Evolutionary conservation across 2,329 filamentous ascomycete genomes (phyloP).

Genomic region (Sporothrix euskadiensis): DNA sequence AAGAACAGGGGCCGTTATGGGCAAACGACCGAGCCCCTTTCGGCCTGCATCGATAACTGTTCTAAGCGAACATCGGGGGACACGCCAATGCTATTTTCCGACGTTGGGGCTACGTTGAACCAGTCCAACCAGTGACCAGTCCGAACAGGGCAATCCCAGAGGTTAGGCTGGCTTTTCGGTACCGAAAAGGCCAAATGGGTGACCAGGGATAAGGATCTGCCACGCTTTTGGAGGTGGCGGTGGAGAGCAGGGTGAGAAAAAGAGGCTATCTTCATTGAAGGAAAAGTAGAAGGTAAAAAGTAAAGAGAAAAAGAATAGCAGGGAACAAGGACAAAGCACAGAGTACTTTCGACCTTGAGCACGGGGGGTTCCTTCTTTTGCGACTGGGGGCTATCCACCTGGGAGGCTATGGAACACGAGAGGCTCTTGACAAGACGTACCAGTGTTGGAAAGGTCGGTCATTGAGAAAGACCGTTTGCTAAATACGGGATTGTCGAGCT

Average conservation of each 20-base stretch:
- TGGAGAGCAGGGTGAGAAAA: not conserved
- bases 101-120: not conserved
- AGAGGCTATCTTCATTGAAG: not conserved
- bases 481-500: not conserved
- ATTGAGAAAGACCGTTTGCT: not conserved
- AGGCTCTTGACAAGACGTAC: not conserved
- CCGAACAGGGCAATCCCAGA: constrained; percentile 4
- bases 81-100: constrained; percentile 10
- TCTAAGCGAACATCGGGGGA: not conserved
- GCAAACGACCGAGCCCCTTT: not conserved
- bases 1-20: not conserved
- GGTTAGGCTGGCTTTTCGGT: constrained; percentile 13
- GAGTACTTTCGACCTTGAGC: not conserved
- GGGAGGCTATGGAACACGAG: not conserved
- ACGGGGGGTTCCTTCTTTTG: not conserved
- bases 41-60: constrained; percentile 10
- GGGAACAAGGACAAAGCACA: not conserved
- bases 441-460: not conserved
- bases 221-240: not conserved
- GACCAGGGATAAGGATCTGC: constrained; percentile 18
- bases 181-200: constrained; percentile 20
- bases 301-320: not conserved
- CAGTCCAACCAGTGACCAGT: not conserved
- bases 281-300: not conserved
- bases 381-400: not conserved